phyloP scores from a whole-genome alignment of 768 basidiomycete genomes.

The Lactarius trivialis region DNA sequence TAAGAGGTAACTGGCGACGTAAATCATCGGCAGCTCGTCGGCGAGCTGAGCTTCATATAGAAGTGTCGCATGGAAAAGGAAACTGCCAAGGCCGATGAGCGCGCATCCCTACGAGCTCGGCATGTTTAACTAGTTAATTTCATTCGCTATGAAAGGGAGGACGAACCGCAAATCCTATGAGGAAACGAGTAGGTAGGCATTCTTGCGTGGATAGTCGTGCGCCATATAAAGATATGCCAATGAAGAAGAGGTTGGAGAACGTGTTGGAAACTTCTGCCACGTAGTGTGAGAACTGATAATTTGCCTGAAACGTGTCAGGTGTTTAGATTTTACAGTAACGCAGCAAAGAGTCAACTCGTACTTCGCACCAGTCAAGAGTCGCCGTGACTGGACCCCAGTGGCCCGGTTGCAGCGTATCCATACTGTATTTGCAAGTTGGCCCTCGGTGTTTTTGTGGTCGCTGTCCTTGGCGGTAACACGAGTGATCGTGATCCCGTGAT shows the following conservation, averaged over 20 bases:
- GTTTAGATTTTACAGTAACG: background rate
- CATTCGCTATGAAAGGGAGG: background rate
- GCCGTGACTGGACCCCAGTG: conserved; percentile 59
- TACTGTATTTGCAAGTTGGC: background rate
- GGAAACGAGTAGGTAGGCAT: conserved; percentile 34
- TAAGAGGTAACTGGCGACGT: conserved; percentile 53
- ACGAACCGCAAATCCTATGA: conserved; percentile 31
- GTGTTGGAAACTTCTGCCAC: conserved; percentile 71
- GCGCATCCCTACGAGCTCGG: conserved; percentile 46
- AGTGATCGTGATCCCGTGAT: too few relatives aligned
- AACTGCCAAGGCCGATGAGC: conserved; percentile 69
- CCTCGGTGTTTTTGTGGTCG: too few relatives aligned
- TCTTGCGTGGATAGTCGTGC: conserved; percentile 27
- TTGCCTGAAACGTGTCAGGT: conserved; percentile 39
- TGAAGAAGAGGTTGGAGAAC: conserved; percentile 57
- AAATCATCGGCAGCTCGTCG: conserved; percentile 82
- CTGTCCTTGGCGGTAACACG: too few relatives aligned
- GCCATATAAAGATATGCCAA: conserved; percentile 48
- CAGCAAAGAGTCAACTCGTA: conserved; percentile 23
- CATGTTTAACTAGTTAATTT: background rate
- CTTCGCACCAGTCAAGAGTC: conserved; percentile 74
- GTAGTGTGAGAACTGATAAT: conserved; percentile 72
- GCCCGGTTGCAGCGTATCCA: background rate
- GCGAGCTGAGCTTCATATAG: conserved; percentile 71
- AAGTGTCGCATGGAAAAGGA: conserved; percentile 73